Conservation (phyloP, 805 yeast genomes). For the Candida gorgasii region DNA sequence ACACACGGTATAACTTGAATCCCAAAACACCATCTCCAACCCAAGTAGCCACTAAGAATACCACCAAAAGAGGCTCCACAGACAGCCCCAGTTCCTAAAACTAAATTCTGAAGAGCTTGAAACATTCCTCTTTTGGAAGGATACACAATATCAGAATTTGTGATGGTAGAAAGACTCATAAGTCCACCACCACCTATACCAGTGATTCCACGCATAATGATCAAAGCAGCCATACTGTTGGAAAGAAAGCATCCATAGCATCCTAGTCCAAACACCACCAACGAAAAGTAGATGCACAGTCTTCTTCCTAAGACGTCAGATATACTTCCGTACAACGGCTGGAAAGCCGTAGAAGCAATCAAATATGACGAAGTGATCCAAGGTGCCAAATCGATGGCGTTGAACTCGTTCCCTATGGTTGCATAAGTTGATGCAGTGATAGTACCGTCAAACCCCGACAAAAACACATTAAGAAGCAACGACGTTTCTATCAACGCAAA, state of each 20-base stretch:
- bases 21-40: conserved; percentile 68
- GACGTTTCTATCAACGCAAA: conserved; percentile 34
- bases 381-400: conserved; percentile 21
- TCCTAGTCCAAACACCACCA: conserved; percentile 31
- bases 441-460: conserved; percentile 50
- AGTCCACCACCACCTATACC: conserved; percentile 47
- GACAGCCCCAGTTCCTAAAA: conserved; percentile 50
- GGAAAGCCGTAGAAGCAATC: conserved; percentile 69
- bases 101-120: conserved; percentile 41
- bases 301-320: conserved; percentile 64
- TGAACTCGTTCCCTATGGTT: conserved; percentile 43
- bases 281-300: conserved; percentile 35
- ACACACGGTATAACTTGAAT: conserved; percentile 54
- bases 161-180: conserved; percentile 36
- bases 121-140: conserved; percentile 38
- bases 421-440: conserved; percentile 51
- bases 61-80: conserved; percentile 71
- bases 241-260: conserved; percentile 39
- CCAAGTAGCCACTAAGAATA: conserved; percentile 47
- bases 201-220: conserved; percentile 36
- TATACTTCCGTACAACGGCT: conserved; percentile 69
- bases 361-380: conserved; percentile 77
- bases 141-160: conserved; percentile 39
- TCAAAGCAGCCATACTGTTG: conserved; percentile 24
- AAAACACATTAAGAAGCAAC: conserved; percentile 38